Conservation (phyloP, 768 basidiomycete species). For the Russula foetens region DNA sequence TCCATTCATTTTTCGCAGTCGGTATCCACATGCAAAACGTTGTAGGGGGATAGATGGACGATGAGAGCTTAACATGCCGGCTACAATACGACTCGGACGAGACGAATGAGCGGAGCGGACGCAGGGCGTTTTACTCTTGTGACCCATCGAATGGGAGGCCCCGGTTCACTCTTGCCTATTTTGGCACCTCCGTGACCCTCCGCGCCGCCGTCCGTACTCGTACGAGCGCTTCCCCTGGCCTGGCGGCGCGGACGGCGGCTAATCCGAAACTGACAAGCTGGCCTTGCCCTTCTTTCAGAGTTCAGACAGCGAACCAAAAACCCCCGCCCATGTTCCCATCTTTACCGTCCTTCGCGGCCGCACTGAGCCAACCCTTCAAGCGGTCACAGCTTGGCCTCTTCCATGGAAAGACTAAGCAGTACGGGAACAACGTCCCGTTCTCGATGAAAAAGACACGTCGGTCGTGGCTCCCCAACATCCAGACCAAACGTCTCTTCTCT, state of each 20-base stretch:
- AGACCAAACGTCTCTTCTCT: conserved; percentile 64
- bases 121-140: conserved; percentile 3
- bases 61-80: conserved; percentile 8
- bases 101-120: no score
- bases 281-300: no score
- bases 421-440: conserved; percentile 86
- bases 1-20: neutral
- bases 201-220: neutral
- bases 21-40: neutral
- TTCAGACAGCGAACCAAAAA: neutral
- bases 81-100: neutral
- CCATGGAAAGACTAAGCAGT: conserved; percentile 70
- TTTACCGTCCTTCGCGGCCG: conserved; percentile 22
- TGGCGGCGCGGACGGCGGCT: no score
- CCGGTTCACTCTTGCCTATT: conserved; percentile 12
- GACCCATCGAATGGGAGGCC: neutral
- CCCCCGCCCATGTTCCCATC: conserved; percentile 30
- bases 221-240: no score
- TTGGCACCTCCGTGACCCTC: neutral
- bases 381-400: conserved; percentile 75
- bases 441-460: conserved; percentile 83
- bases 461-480: conserved; percentile 84
- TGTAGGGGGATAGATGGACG: neutral
- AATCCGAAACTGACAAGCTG: no score
- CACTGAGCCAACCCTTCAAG: conserved; percentile 65